Conservation (phyloP, 805 yeast genomes). For the Cyberlindnera veronae region DNA sequence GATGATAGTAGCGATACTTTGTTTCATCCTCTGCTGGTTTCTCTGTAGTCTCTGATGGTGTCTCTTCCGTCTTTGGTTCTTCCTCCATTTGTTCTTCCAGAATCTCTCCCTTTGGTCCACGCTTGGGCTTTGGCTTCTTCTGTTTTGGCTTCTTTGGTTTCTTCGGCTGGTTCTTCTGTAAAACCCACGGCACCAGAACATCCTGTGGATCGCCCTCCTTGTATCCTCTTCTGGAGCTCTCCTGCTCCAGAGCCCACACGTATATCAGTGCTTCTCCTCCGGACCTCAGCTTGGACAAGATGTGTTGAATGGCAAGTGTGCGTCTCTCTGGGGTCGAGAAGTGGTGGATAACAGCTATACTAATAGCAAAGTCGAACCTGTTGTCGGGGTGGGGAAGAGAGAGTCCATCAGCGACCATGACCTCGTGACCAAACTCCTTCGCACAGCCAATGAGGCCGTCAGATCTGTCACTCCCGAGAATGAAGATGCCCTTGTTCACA, state of each 20-base stretch:
- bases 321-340: constrained; percentile 84
- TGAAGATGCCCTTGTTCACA: constrained; percentile 61
- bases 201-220: constrained; percentile 91
- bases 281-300: constrained; percentile 51
- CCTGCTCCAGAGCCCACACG: constrained; percentile 97
- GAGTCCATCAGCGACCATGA: constrained; percentile 80
- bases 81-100: too few relatives aligned
- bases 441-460: constrained; percentile 69
- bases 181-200: constrained; percentile 93
- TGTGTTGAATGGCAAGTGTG: constrained; percentile 66
- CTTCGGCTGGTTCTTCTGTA: constrained; percentile 46
- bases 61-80: constrained; percentile 14
- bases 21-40: constrained; percentile 35
- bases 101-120: constrained; percentile 26
- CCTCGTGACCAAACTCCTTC: constrained; percentile 43
- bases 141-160: constrained; percentile 29
- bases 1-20: constrained; percentile 82
- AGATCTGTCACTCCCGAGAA: constrained; percentile 75
- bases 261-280: constrained; percentile 78
- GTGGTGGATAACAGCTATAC: constrained; percentile 95
- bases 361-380: constrained; percentile 75
- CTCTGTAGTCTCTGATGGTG: background rate
- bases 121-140: constrained; percentile 19
- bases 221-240: constrained; percentile 82
- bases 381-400: constrained; percentile 49